Evolutionary conservation across 352 stramenopile genomes (phyloP).

Genomic region (Phytophthora vignae): DNA sequence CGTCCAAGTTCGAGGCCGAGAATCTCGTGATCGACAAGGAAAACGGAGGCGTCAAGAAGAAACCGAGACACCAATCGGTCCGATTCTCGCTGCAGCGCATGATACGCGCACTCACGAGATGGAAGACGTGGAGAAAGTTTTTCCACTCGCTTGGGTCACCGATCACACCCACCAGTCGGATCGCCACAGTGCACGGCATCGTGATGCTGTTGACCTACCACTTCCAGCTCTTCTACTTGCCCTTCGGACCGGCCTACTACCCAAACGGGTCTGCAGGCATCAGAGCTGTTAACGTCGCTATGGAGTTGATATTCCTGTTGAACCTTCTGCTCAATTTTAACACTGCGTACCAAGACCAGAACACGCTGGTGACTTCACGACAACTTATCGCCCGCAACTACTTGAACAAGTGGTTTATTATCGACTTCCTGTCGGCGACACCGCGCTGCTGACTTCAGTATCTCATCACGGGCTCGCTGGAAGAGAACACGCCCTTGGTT

Average conservation of each 20-base stretch:
- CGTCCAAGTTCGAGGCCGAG: not conserved
- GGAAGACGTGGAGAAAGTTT: not conserved
- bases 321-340: constrained; percentile 32
- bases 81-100: constrained; percentile 11
- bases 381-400: constrained; percentile 23
- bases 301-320: constrained; percentile 1
- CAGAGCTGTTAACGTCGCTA: constrained; percentile 5
- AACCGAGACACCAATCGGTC: not conserved
- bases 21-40: not conserved
- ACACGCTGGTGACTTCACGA: not conserved
- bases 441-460: constrained; percentile 1
- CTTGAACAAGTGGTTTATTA: constrained; percentile 6
- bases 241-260: constrained; percentile 15
- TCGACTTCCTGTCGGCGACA: constrained; percentile 19
- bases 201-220: constrained; percentile 13
- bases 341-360: constrained; percentile 5
- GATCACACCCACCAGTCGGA: constrained; percentile 1
- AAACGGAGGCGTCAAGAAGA: not conserved
- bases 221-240: constrained; percentile 28
- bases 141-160: not conserved
- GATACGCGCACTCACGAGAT: not conserved
- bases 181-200: constrained; percentile 34
- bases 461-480: not conserved
- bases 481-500: constrained; percentile 13
- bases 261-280: not conserved